These are phyloP conservation scores for Starmera dryadoides DNA, from an alignment of 805 yeast species.

Conservation along the genomic window DNA sequence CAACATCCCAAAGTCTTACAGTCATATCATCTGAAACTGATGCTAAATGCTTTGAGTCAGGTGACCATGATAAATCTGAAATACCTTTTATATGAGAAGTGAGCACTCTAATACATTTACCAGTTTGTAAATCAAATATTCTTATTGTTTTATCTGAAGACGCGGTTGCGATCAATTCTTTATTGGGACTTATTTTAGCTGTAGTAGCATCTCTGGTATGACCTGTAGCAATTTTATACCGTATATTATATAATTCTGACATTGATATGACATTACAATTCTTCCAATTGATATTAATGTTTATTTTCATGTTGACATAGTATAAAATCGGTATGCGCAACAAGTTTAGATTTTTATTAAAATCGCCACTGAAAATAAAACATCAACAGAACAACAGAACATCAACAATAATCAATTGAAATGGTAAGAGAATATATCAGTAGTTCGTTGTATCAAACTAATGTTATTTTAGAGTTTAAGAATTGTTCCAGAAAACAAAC, in stretches of 20 bases:
- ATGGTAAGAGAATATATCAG: no score
- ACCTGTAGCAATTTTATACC: neutral
- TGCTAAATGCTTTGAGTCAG: conserved; percentile 65
- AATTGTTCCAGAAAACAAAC: conserved; percentile 46
- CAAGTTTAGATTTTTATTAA: neutral
- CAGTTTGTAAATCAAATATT: conserved; percentile 43
- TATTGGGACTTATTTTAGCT: conserved; percentile 57
- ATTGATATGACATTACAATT: neutral
- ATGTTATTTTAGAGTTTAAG: conserved; percentile 23
- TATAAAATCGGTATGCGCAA: neutral
- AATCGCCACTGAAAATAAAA: neutral
- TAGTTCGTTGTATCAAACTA: neutral
- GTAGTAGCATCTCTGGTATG: conserved; percentile 28
- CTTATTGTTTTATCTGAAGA: conserved; percentile 53
- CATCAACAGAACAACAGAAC: neutral
- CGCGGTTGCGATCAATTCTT: conserved; percentile 46
- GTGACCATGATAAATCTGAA: conserved; percentile 73
- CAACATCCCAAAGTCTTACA: conserved; percentile 62
- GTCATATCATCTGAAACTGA: conserved; percentile 85
- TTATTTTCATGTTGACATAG: neutral
- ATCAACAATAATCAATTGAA: neutral
- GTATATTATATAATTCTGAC: neutral
- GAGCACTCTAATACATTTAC: conserved; percentile 24
- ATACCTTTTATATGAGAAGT: conserved; percentile 65
- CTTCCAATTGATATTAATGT: no score